Conservation (phyloP, 306 rosid species). For the Quillaja saponaria region DNA sequence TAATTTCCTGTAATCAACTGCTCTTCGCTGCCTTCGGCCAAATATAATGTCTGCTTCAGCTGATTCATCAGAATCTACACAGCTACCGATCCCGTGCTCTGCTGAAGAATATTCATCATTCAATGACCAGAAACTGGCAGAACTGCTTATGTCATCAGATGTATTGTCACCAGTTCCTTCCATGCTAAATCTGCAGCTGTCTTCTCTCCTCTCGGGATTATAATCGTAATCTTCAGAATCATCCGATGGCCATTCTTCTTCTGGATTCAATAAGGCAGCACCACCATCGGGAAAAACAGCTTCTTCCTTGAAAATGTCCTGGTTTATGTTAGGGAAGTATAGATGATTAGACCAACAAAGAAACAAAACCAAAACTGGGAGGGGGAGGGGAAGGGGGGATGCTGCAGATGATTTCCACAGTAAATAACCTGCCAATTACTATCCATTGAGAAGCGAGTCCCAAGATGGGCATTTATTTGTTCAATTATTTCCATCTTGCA, state of each 20-base stretch:
- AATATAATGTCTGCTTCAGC: conserved; percentile 47
- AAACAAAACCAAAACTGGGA: neutral
- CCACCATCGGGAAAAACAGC: conserved; percentile 69
- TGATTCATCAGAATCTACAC: conserved; percentile 67
- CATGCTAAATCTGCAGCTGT: conserved; percentile 36
- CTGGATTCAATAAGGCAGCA: conserved; percentile 53
- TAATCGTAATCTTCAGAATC: conserved; percentile 92
- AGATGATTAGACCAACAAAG: conserved; percentile 13
- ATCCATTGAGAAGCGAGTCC: conserved; percentile 67
- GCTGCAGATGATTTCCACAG: too few relatives aligned
- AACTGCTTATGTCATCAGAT: conserved; percentile 49
- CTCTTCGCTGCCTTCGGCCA: conserved; percentile 71
- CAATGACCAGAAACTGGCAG: conserved; percentile 53
- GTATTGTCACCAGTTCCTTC: conserved; percentile 46
- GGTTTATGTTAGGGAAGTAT: conserved; percentile 20
- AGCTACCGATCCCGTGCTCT: conserved; percentile 34
- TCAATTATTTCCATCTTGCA: conserved; percentile 83
- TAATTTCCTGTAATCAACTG: conserved; percentile 75
- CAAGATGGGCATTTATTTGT: conserved; percentile 81
- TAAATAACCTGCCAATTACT: conserved; percentile 70
- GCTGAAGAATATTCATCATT: conserved; percentile 40
- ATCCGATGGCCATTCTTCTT: conserved; percentile 88
- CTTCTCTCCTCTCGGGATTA: conserved; percentile 71
- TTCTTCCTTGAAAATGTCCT: conserved; percentile 91
- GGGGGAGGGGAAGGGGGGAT: too few relatives aligned